Conservation (phyloP, 352 stramenopile genomes). For the Globisporangium nunn region DNA sequence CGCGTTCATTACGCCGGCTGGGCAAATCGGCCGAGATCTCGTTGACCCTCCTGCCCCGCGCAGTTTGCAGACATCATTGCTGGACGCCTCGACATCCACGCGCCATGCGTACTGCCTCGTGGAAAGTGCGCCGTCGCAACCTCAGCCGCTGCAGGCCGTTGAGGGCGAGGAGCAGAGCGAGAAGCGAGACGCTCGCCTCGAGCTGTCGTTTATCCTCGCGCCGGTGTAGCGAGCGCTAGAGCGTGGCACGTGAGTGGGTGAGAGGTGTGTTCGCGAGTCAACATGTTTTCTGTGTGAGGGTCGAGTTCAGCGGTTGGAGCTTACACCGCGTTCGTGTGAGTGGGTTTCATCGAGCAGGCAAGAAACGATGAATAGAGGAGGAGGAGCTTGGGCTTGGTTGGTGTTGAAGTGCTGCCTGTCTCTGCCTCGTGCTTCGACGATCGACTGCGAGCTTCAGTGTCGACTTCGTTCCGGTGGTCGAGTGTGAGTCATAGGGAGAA, state of each 20-base stretch:
- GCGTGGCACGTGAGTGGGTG: no score
- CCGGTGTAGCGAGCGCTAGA: neutral
- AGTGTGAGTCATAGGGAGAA: neutral
- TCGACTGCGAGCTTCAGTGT: neutral
- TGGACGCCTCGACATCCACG: neutral
- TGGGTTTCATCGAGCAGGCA: no score
- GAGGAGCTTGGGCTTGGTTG: no score
- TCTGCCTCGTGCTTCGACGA: neutral
- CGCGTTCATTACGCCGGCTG: neutral
- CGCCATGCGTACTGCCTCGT: no score
- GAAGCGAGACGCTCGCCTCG: neutral
- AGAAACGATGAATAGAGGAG: neutral
- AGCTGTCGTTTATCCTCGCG: neutral
- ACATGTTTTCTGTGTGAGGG: no score
- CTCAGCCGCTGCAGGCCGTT: no score
- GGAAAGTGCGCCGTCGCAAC: no score
- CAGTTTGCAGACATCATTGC: neutral
- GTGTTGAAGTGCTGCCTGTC: neutral
- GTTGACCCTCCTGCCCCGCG: neutral
- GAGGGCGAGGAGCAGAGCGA: no score
- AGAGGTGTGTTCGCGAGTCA: no score
- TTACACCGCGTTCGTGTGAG: no score
- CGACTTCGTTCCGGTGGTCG: neutral
- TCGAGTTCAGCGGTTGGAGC: no score
- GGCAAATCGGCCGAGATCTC: neutral